Evolutionary conservation across 208 protist genomes (phyloP).

Genomic region (Leishmania tarentolae): DNA sequence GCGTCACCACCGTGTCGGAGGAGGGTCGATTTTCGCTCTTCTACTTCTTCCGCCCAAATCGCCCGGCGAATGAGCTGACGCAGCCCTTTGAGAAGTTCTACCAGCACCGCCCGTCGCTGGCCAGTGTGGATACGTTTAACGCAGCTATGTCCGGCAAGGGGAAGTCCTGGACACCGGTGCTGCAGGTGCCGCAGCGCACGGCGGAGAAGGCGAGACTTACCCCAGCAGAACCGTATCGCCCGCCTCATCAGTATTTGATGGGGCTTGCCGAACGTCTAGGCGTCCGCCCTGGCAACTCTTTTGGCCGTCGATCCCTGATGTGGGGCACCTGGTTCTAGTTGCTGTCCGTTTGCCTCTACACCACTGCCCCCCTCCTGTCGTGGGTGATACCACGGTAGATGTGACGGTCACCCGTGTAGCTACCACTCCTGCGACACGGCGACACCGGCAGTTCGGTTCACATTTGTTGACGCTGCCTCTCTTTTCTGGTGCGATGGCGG

Average conservation of each 20-base stretch:
- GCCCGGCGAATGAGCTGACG: constrained; percentile 77
- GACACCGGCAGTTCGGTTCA: not conserved
- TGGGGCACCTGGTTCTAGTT: constrained; percentile 88
- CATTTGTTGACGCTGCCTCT: not conserved
- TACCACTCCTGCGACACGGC: not conserved
- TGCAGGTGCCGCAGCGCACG: constrained; percentile 56
- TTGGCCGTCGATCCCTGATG: constrained; percentile 85
- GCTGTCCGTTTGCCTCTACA: not conserved
- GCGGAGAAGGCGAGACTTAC: constrained; percentile 31
- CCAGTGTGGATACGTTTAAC: constrained; percentile 22
- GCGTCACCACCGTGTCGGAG: constrained; percentile 13
- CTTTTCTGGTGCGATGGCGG: not conserved
- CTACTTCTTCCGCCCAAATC: constrained; percentile 85
- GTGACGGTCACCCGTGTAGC: not conserved
- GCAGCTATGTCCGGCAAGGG: not conserved
- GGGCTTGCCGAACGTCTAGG: constrained; percentile 84
- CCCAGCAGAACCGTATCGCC: constrained; percentile 57
- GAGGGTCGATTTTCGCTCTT: constrained; percentile 62
- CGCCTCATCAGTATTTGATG: constrained; percentile 87
- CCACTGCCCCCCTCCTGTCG: not conserved
- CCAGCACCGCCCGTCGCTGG: constrained; percentile 51
- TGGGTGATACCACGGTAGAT: not conserved
- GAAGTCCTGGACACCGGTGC: constrained; percentile 49
- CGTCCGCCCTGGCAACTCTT: constrained; percentile 75
- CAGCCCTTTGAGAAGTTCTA: constrained; percentile 78